Conservation (phyloP, 495 filamentous ascomycete genomes). For the Opeltia flavorubescens region DNA sequence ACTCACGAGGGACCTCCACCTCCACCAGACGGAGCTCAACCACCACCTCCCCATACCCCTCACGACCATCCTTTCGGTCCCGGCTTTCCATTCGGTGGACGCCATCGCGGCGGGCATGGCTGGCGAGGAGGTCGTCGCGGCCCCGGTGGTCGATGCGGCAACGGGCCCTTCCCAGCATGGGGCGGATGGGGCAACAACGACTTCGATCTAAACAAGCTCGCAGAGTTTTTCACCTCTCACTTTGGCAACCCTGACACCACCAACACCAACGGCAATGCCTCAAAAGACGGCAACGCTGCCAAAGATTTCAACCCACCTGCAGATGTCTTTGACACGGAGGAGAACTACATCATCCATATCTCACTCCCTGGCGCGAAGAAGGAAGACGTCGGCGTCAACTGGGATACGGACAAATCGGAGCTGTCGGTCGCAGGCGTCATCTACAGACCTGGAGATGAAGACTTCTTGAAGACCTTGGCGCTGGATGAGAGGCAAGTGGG, state of each 20-base stretch:
- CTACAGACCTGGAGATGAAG: constrained; percentile 56
- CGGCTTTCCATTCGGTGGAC: constrained; percentile 12
- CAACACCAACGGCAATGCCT: constrained; percentile 8
- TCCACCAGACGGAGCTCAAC: constrained; percentile 12
- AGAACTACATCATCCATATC: constrained; percentile 51
- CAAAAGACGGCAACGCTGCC: constrained; percentile 17
- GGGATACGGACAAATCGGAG: constrained; percentile 49
- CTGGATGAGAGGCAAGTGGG: constrained; percentile 56
- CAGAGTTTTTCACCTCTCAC: constrained; percentile 17
- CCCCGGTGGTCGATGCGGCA: constrained; percentile 12
- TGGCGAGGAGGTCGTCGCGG: constrained; percentile 1
- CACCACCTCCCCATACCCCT: constrained; percentile 12
- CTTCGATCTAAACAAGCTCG: constrained; percentile 25
- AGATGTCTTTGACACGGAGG: constrained; percentile 57
- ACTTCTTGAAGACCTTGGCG: constrained; percentile 49
- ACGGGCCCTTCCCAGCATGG: neutral
- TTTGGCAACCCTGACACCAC: constrained; percentile 23
- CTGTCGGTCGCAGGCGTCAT: constrained; percentile 57
- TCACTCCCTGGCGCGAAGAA: constrained; percentile 66
- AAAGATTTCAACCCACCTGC: constrained; percentile 48
- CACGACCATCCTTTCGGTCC: constrained; percentile 13
- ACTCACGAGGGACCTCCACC: neutral
- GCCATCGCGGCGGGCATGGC: constrained; percentile 5
- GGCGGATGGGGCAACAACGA: constrained; percentile 10
- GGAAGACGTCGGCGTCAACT: constrained; percentile 62